phyloP scores from a whole-genome alignment of 805 yeast genomes.

The Starmera dryadoides region DNA sequence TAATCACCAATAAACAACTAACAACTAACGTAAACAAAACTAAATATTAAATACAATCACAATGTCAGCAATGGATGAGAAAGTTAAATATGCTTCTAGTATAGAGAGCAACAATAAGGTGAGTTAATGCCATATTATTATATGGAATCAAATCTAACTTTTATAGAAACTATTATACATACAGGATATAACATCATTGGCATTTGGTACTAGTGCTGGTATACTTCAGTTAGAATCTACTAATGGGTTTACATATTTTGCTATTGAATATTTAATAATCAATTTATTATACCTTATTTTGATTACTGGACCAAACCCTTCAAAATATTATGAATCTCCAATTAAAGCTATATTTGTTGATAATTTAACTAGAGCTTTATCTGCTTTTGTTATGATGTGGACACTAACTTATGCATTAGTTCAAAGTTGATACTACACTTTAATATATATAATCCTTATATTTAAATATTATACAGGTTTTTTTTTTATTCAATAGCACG shows the following conservation, averaged over 20 bases:
- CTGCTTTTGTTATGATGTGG: conserved; percentile 18
- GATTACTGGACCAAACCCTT: conserved; percentile 3
- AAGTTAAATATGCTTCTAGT: conserved; percentile 14
- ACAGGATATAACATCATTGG: conserved; percentile 17
- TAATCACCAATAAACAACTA: too few relatives aligned
- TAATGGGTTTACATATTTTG: conserved; percentile 15
- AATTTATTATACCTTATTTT: conserved; percentile 5
- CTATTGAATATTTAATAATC: conserved; percentile 3
- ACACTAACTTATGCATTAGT: conserved; percentile 19
- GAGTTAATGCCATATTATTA: too few relatives aligned
- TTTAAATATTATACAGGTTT: background rate
- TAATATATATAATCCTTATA: background rate
- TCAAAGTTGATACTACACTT: conserved; percentile 5
- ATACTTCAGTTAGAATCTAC: conserved; percentile 17
- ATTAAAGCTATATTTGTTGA: conserved; percentile 7
- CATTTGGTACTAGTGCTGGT: conserved; percentile 17
- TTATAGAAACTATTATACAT: background rate
- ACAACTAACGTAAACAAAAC: too few relatives aligned
- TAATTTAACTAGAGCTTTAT: conserved; percentile 10
- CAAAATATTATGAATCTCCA: conserved; percentile 10
- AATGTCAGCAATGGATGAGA: conserved; percentile 15
- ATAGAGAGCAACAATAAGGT: conserved; percentile 10
- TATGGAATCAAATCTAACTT: background rate
- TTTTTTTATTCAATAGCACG: conserved; percentile 21
- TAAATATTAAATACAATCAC: too few relatives aligned